These are phyloP conservation scores for Penicillium paxilli DNA, from an alignment of 495 filamentous ascomycete species.

Conservation along the genomic window DNA sequence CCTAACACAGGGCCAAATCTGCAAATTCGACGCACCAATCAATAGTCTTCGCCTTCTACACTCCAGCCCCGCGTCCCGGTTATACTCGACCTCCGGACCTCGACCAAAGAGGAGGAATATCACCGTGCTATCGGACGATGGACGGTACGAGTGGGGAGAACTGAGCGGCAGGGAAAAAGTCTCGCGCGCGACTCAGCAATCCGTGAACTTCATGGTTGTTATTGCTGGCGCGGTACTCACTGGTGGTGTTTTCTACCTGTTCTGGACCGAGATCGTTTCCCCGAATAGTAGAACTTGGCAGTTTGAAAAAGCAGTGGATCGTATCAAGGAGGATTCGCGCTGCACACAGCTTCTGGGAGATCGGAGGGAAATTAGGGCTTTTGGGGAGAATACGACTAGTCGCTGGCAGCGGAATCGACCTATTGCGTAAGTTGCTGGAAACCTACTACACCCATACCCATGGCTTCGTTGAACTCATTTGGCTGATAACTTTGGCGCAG, in stretches of 20 bases:
- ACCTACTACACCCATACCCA: too few species aligned
- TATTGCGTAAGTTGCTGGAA: conserved; percentile 63
- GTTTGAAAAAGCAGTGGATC: conserved; percentile 84
- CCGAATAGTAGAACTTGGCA: conserved; percentile 80
- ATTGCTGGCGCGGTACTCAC: conserved; percentile 74
- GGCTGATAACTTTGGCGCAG: conserved; percentile 33
- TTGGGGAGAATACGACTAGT: conserved; percentile 79
- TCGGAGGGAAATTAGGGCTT: conserved; percentile 72
- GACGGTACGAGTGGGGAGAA: conserved; percentile 74
- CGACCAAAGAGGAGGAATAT: conserved; percentile 58
- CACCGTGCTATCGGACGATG: conserved; percentile 80
- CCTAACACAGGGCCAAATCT: too few species aligned
- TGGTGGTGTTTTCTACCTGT: conserved; percentile 69
- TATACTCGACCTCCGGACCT: conserved; percentile 32
- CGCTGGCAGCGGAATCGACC: conserved; percentile 84
- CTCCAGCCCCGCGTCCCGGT: conserved; percentile 20
- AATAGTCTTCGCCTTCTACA: conserved; percentile 12
- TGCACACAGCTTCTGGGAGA: conserved; percentile 77
- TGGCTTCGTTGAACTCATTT: neutral
- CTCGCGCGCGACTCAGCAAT: conserved; percentile 83
- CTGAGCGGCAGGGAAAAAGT: conserved; percentile 76
- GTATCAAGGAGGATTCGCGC: conserved; percentile 68
- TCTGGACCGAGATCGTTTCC: conserved; percentile 86
- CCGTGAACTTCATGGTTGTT: conserved; percentile 80
- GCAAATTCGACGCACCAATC: too few species aligned